phyloP scores from a whole-genome alignment of 371 early-diverging fungal genomes.

The Syncephalis plumigaleata region DNA sequence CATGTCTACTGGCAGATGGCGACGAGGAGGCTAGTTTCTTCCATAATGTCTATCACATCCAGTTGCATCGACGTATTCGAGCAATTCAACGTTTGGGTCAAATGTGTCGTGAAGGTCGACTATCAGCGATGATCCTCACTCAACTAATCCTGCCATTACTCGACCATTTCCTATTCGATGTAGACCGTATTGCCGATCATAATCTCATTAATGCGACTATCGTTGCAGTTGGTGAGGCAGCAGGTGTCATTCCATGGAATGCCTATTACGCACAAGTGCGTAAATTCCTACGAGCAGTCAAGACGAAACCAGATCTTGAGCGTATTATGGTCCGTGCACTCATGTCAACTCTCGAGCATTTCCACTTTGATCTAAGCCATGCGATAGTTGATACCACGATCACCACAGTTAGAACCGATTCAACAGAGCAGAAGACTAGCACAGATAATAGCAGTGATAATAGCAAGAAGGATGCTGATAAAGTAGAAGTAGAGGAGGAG shows the following conservation, averaged over 20 bases:
- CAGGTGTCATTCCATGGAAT: constrained; percentile 57
- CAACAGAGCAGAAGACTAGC: constrained; percentile 1
- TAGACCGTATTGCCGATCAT: constrained; percentile 43
- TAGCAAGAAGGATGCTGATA: constrained; percentile 6
- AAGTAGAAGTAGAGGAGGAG: constrained; percentile 21
- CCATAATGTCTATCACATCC: constrained; percentile 82
- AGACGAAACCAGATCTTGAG: constrained; percentile 46
- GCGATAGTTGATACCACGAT: constrained; percentile 16
- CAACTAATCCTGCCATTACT: constrained; percentile 73
- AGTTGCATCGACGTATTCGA: constrained; percentile 75
- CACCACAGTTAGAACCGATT: too few relatives aligned
- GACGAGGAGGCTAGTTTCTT: constrained; percentile 82
- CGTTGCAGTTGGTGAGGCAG: constrained; percentile 44
- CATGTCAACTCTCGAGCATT: constrained; percentile 65
- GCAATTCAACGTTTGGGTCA: constrained; percentile 63
- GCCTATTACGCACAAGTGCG: constrained; percentile 61
- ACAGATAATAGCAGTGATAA: constrained; percentile 15
- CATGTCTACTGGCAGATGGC: constrained; percentile 26
- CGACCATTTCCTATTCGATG: constrained; percentile 64
- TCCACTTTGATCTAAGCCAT: constrained; percentile 67
- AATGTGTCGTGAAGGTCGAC: constrained; percentile 15
- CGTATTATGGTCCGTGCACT: constrained; percentile 61
- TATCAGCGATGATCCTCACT: constrained; percentile 35
- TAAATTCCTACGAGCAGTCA: constrained; percentile 42
- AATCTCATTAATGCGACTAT: constrained; percentile 67